Percentiles rank a stretch among this genome's conserved stretches.
Evolutionary conservation across 805 yeast species (phyloP).

Genomic region (Hanseniaspora lindneri): DNA sequence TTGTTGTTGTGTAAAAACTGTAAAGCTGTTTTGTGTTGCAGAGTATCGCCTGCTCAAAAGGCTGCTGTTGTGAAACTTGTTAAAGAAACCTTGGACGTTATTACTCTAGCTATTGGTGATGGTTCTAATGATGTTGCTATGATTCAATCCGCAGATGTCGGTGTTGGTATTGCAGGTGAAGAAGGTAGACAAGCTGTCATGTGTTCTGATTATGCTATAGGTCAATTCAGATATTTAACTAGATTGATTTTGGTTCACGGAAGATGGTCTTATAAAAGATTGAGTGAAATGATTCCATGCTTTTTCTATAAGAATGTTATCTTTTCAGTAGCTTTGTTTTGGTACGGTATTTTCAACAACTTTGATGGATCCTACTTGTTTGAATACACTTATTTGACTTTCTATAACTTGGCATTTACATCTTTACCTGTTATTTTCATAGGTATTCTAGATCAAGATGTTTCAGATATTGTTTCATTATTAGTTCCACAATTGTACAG

Average conservation of each 20-base stretch:
- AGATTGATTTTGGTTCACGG: conserved; percentile 67
- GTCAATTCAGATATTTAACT: conserved; percentile 63
- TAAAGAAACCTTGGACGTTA: conserved; percentile 60
- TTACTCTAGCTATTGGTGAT: conserved; percentile 82
- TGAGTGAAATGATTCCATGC: conserved; percentile 72
- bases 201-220: conserved; percentile 79
- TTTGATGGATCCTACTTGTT: conserved; percentile 71
- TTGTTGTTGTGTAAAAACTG: conserved; percentile 66
- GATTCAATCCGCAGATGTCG: conserved; percentile 81
- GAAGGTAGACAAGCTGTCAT: conserved; percentile 83
- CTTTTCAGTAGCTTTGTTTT: conserved; percentile 60
- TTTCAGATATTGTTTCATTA: conserved; percentile 52
- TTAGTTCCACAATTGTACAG: conserved; percentile 65
- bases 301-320: conserved; percentile 72
- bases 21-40: conserved; percentile 69
- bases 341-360: conserved; percentile 65
- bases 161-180: conserved; percentile 85
- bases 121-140: conserved; percentile 85
- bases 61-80: conserved; percentile 73
- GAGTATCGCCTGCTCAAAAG: conserved; percentile 81
- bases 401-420: conserved; percentile 72
- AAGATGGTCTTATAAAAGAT: conserved; percentile 73
- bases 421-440: conserved; percentile 68
- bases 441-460: conserved; percentile 76
- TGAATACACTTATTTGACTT: conserved; percentile 70